Evolutionary conservation across 345 rosid species (phyloP).

Genomic region (Bretschneidera sinensis): DNA sequence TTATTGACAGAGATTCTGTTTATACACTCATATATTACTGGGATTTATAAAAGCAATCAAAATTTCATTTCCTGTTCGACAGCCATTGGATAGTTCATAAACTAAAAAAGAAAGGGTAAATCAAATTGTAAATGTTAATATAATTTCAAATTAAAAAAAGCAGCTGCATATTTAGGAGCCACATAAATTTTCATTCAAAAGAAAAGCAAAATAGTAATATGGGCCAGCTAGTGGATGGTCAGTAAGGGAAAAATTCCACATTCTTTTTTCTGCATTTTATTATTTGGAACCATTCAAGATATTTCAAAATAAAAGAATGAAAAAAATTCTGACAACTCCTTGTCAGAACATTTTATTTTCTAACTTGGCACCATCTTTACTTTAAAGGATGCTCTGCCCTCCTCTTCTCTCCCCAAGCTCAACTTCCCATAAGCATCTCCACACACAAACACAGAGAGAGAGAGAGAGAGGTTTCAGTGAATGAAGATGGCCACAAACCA

Average conservation of each 20-base stretch:
- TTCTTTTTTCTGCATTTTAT: slow-evolving; percentile 24
- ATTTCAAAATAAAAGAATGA: slow-evolving; percentile 3
- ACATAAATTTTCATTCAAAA: slow-evolving; percentile 12
- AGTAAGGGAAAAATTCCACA: neutral
- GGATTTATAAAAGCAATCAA: too few species aligned
- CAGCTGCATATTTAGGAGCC: neutral
- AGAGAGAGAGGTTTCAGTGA: slow-evolving; percentile 18
- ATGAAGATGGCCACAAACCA: slow-evolving; percentile 28
- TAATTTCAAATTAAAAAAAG: too few species aligned
- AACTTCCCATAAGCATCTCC: slow-evolving; percentile 23
- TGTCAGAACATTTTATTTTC: slow-evolving; percentile 14
- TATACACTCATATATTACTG: too few species aligned
- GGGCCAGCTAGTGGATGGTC: slow-evolving; percentile 17
- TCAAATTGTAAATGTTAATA: neutral
- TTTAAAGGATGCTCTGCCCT: slow-evolving; percentile 39
- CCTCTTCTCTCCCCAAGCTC: slow-evolving; percentile 23
- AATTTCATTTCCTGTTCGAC: too few species aligned
- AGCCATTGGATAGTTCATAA: neutral
- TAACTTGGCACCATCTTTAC: slow-evolving; percentile 31
- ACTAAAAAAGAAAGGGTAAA: too few species aligned
- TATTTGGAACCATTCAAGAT: slow-evolving; percentile 34
- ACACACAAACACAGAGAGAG: slow-evolving; percentile 13
- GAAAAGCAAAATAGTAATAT: slow-evolving; percentile 1
- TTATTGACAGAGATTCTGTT: too few species aligned
- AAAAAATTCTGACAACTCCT: slow-evolving; percentile 20